A percentile compares a stretch with the other conserved stretches of the same genome.
Conservation (phyloP, 1,284 basidiomycete genomes). For the Paramarasmius palmivorus region DNA sequence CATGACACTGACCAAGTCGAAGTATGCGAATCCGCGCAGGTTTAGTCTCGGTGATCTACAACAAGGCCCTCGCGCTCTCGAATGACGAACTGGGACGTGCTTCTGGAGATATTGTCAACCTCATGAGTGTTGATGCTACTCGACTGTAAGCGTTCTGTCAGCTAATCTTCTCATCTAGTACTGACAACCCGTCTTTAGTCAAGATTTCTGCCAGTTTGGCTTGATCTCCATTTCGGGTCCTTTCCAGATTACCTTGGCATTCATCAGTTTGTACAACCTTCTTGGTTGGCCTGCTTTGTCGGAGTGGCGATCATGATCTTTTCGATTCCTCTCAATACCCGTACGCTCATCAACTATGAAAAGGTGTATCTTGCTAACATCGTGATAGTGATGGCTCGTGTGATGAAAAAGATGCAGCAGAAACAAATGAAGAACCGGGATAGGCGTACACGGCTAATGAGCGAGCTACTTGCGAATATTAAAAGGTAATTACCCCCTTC, state of each 20-base stretch:
- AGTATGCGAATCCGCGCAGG: conserved; percentile 89
- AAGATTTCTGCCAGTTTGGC: conserved; percentile 85
- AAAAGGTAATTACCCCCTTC: conserved; percentile 54
- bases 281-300: conserved; percentile 93
- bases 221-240: conserved; percentile 72
- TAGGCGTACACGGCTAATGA: conserved; percentile 75
- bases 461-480: conserved; percentile 86
- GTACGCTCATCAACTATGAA: conserved; percentile 24
- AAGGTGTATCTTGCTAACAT: background rate
- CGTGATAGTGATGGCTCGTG: conserved; percentile 59
- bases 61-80: conserved; percentile 84
- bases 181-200: conserved; percentile 27
- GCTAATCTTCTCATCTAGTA: background rate
- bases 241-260: conserved; percentile 84
- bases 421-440: conserved; percentile 92
- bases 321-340: conserved; percentile 79
- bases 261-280: conserved; percentile 85
- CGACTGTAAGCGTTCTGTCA: conserved; percentile 45
- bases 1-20: conserved; percentile 2
- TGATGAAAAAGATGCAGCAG: conserved; percentile 81
- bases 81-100: conserved; percentile 81
- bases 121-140: conserved; percentile 88
- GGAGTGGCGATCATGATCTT: conserved; percentile 92
- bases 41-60: conserved; percentile 83
- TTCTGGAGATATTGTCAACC: conserved; percentile 91